Percentiles rank a stretch among this genome's conserved stretches.
Conservation (phyloP, 208 protist species). For the Trypanosoma congolense region DNA sequence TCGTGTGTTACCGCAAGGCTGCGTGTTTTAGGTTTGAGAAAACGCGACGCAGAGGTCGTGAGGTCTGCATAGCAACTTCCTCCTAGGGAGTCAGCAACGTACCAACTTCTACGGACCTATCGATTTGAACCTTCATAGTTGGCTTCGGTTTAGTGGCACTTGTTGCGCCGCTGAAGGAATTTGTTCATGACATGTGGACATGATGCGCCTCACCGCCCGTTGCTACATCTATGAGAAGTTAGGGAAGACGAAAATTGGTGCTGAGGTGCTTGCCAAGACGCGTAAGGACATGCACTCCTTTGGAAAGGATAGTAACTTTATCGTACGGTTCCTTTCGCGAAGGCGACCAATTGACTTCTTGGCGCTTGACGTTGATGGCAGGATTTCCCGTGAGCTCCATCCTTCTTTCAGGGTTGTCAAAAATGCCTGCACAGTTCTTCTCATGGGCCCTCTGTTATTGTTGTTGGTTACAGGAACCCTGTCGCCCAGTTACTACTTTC, state of each 20-base stretch:
- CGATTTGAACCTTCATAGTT: no score
- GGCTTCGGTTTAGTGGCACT: no score
- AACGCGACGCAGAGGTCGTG: no score
- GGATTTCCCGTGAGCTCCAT: constrained; percentile 56
- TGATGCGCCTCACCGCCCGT: constrained; percentile 37
- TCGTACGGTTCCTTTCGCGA: constrained; percentile 63
- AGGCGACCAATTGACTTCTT: constrained; percentile 72
- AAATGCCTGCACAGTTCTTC: constrained; percentile 37
- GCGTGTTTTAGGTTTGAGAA: no score
- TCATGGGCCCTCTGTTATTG: constrained; percentile 43
- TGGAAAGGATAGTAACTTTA: constrained; percentile 33
- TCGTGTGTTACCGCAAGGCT: no score
- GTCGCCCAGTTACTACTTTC: constrained; percentile 69
- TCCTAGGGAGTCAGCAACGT: no score
- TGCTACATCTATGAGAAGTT: constrained; percentile 48
- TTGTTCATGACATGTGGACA: constrained; percentile 6
- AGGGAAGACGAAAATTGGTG: constrained; percentile 64
- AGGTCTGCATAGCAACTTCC: no score
- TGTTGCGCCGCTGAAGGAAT: no score
- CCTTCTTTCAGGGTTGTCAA: constrained; percentile 68
- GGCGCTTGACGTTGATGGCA: constrained; percentile 69
- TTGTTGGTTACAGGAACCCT: constrained; percentile 46
- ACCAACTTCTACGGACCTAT: no score
- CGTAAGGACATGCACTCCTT: constrained; percentile 66
- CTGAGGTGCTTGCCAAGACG: constrained; percentile 70